Conservation (phyloP, 495 filamentous ascomycete genomes). For the Penicillium atrosanguineum region DNA sequence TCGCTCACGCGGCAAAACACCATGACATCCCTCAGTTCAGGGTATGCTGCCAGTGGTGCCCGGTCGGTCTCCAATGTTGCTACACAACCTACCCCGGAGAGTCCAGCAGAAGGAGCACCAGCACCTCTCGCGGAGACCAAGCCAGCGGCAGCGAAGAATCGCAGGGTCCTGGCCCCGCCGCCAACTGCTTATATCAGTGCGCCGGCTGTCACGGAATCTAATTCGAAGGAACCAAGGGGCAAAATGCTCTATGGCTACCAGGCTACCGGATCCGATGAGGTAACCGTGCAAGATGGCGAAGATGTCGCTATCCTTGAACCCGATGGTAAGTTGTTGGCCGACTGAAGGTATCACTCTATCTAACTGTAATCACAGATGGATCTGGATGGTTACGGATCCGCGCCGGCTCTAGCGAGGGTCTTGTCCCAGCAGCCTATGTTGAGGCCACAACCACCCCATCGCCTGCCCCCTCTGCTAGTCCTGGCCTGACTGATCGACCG, state of each 20-base stretch:
- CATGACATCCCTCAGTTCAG: slow-evolving; percentile 89
- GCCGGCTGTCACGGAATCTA: slow-evolving; percentile 45
- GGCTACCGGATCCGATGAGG: slow-evolving; percentile 72
- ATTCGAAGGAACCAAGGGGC: slow-evolving; percentile 61
- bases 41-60: slow-evolving; percentile 76
- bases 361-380: slow-evolving; percentile 57
- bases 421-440: slow-evolving; percentile 84
- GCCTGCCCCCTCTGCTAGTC: slow-evolving; percentile 34
- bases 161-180: slow-evolving; percentile 81
- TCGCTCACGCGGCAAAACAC: slow-evolving; percentile 78
- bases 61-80: slow-evolving; percentile 64
- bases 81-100: slow-evolving; percentile 34
- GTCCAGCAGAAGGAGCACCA: slow-evolving; percentile 33
- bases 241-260: slow-evolving; percentile 90
- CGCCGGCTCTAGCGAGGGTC: slow-evolving; percentile 63
- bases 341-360: neutral
- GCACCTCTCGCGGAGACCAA: slow-evolving; percentile 34
- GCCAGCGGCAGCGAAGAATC: slow-evolving; percentile 49
- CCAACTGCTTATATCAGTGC: slow-evolving; percentile 73
- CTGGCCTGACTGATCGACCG: slow-evolving; percentile 46
- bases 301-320: slow-evolving; percentile 78
- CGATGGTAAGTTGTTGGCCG: slow-evolving; percentile 63
- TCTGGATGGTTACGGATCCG: slow-evolving; percentile 87
- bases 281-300: slow-evolving; percentile 72
- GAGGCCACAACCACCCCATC: slow-evolving; percentile 52